Conservation (phyloP, 2,329 filamentous ascomycete species). For the Pseudogymnoascus sp. region DNA sequence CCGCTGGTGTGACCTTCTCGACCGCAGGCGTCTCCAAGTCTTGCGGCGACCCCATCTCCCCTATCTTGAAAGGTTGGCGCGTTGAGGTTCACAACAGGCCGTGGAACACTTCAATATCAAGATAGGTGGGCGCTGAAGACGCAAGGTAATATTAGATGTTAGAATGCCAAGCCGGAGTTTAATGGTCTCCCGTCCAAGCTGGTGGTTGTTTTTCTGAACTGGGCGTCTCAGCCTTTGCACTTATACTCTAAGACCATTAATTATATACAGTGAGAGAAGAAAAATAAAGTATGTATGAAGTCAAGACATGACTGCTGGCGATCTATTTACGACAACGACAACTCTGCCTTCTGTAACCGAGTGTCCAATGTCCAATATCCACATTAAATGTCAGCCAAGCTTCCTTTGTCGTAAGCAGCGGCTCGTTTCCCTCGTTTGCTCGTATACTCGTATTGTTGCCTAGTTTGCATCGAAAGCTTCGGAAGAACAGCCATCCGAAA, state of each 20-base stretch:
- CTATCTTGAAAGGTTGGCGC: not conserved
- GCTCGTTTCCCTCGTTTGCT: not conserved
- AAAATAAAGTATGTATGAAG: not conserved
- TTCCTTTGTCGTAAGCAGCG: not conserved
- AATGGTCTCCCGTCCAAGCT: not conserved
- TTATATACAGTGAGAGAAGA: not conserved
- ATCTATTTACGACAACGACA: not conserved
- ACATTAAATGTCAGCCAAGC: conserved; percentile 5
- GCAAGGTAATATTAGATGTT: not conserved
- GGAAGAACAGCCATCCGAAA: not conserved
- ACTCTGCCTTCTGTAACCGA: not conserved
- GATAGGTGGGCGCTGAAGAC: not conserved
- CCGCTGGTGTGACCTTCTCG: not conserved
- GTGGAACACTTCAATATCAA: not conserved
- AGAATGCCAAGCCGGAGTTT: not conserved
- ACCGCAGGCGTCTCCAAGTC: not conserved
- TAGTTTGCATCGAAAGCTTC: not conserved
- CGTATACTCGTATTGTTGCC: not conserved
- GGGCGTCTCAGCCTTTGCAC: not conserved
- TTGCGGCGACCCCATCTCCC: not conserved
- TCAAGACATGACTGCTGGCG: not conserved
- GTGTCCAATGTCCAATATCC: not conserved
- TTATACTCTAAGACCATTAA: not conserved
- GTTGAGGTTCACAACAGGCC: not conserved
- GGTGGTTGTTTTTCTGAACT: not conserved